These are phyloP conservation scores for Volvox carteri DNA, from an alignment of 163 green algal species.

Conservation along the genomic window DNA sequence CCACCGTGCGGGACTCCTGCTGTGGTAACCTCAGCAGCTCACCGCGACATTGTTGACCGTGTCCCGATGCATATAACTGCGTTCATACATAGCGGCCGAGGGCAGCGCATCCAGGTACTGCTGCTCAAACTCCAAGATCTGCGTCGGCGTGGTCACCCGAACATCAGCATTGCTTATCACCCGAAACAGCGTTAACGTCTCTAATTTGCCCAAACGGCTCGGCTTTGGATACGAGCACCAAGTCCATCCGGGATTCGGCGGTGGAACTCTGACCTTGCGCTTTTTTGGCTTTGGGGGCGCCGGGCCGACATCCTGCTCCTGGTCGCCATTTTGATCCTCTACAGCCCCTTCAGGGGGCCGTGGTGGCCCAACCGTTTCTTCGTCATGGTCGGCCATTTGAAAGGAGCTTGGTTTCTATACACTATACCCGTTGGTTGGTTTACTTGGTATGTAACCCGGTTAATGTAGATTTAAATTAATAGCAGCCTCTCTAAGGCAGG, in stretches of 20 bases:
- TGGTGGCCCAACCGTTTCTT: slow-evolving; percentile 19
- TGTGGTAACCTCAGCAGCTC: too few relatives aligned
- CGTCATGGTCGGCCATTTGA: slow-evolving; percentile 30
- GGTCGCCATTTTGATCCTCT: slow-evolving; percentile 43
- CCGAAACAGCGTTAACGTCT: neutral
- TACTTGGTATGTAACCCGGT: too few relatives aligned
- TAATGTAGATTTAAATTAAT: too few relatives aligned
- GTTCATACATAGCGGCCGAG: slow-evolving; percentile 94
- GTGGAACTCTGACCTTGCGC: slow-evolving; percentile 16
- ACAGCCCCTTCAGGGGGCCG: slow-evolving; percentile 12
- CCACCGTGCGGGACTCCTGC: too few relatives aligned
- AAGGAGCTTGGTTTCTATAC: too few relatives aligned
- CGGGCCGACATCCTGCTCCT: slow-evolving; percentile 71
- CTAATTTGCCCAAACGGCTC: neutral
- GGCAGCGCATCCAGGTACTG: slow-evolving; percentile 87
- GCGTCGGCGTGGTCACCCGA: neutral
- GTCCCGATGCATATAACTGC: slow-evolving; percentile 98
- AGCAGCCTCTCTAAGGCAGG: too few relatives aligned
- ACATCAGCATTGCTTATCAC: neutral
- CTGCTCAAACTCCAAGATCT: slow-evolving; percentile 87
- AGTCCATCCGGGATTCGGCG: too few relatives aligned
- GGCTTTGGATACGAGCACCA: too few relatives aligned
- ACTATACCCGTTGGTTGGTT: too few relatives aligned
- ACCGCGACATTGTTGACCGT: slow-evolving; percentile 91
- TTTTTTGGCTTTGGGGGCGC: slow-evolving; percentile 47